Evolutionary conservation across 1,139 yeast species (phyloP).

Genomic region (Yamadazyma membranifaciens): DNA sequence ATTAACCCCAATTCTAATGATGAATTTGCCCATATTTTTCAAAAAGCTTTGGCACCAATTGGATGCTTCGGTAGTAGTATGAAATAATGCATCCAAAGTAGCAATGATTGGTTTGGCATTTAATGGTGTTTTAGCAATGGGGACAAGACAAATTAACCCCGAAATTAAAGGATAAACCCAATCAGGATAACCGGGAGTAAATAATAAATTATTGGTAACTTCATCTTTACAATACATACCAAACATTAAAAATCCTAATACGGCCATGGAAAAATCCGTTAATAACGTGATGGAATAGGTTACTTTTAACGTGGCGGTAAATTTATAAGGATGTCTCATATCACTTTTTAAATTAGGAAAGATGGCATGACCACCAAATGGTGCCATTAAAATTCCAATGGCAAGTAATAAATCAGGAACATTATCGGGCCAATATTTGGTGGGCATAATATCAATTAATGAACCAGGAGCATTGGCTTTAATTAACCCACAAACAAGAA

Average conservation of each 20-base stretch:
- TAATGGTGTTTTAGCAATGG: conserved; percentile 84
- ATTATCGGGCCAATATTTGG: conserved; percentile 47
- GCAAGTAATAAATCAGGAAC: conserved; percentile 44
- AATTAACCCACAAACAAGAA: conserved; percentile 38
- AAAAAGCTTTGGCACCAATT: conserved; percentile 12
- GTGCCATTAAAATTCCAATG: conserved; percentile 58
- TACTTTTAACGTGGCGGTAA: conserved; percentile 32
- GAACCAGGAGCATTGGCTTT: conserved; percentile 45
- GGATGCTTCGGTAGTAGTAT: conserved; percentile 16
- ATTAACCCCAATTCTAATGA: conserved; percentile 47
- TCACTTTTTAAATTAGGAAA: conserved; percentile 60
- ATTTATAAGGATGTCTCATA: conserved; percentile 54
- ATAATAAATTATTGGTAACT: conserved; percentile 72
- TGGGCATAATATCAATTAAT: conserved; percentile 39
- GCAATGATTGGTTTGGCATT: conserved; percentile 85
- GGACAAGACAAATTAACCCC: conserved; percentile 72
- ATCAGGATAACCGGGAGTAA: conserved; percentile 70
- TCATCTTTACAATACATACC: conserved; percentile 76
- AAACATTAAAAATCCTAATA: conserved; percentile 85
- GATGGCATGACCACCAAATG: conserved; percentile 63
- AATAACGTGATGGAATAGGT: conserved; percentile 65
- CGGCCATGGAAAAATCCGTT: conserved; percentile 74
- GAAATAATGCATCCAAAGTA: conserved; percentile 44
- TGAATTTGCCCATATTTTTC: conserved; percentile 18
- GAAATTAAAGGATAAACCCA: conserved; percentile 66